phyloP scores from a whole-genome alignment of 2,329 filamentous ascomycete genomes.

The Chaetomium globosum region DNA sequence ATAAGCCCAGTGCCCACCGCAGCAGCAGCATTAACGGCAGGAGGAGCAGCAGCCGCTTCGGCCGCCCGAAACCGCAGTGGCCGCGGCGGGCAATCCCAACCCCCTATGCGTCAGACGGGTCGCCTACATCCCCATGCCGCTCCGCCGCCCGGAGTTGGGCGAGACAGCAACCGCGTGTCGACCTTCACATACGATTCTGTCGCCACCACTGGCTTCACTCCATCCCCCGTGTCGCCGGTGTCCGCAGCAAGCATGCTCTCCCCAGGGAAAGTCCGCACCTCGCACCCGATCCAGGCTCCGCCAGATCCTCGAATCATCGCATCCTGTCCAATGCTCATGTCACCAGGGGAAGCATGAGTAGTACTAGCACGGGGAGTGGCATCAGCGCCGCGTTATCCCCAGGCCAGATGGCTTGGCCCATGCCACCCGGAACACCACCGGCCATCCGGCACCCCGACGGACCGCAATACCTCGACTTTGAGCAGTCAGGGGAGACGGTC shows the following conservation, averaged over 20 bases:
- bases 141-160: constrained; percentile 10
- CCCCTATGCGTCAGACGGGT: constrained; percentile 23
- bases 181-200: constrained; percentile 19
- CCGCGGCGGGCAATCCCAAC: background rate
- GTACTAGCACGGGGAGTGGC: constrained; percentile 21
- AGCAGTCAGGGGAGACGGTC: constrained; percentile 27
- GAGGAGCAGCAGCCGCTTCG: constrained; percentile 8
- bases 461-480: constrained; percentile 27
- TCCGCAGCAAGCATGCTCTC: constrained; percentile 16
- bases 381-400: constrained; percentile 28
- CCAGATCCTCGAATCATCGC: constrained; percentile 20
- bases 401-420: constrained; percentile 31
- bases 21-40: constrained; percentile 1
- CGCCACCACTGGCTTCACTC: constrained; percentile 23
- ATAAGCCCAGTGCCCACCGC: constrained; percentile 10
- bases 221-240: constrained; percentile 26
- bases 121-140: constrained; percentile 3
- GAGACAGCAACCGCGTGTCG: constrained; percentile 24
- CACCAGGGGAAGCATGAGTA: constrained; percentile 26
- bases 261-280: constrained; percentile 19
- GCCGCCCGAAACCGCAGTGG: background rate
- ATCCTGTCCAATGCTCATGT: constrained; percentile 9
- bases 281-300: constrained; percentile 15
- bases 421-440: constrained; percentile 29
- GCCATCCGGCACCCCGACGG: constrained; percentile 17